phyloP scores from a whole-genome alignment of 768 basidiomycete genomes.

The Lactifluus rugatus region DNA sequence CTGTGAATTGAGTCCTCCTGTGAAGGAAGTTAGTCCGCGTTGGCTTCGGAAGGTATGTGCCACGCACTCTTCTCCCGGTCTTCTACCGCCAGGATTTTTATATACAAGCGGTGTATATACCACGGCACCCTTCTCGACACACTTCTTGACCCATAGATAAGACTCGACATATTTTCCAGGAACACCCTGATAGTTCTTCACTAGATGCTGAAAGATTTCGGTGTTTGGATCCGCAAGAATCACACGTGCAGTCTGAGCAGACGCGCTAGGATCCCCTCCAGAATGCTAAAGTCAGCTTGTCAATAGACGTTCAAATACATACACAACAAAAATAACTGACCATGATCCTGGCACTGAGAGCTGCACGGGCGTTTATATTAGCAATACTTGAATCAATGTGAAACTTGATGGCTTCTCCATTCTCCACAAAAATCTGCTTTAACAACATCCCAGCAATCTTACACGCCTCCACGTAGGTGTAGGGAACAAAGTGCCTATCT shows the following conservation, averaged over 20 bases:
- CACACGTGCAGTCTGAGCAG: slow-evolving; percentile 60
- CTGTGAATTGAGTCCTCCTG: slow-evolving; percentile 71
- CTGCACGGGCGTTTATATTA: slow-evolving; percentile 60
- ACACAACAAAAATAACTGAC: slow-evolving; percentile 29
- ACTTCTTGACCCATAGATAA: slow-evolving; percentile 77
- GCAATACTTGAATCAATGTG: slow-evolving; percentile 77
- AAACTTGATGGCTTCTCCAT: slow-evolving; percentile 57
- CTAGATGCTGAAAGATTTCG: slow-evolving; percentile 62
- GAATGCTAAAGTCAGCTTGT: slow-evolving; percentile 45
- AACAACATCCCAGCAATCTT: slow-evolving; percentile 65
- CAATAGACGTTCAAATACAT: not conserved
- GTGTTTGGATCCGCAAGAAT: slow-evolving; percentile 76
- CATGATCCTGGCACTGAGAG: slow-evolving; percentile 61
- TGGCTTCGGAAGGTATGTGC: not conserved
- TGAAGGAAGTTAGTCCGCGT: not conserved
- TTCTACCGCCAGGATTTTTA: slow-evolving; percentile 75
- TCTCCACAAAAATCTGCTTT: slow-evolving; percentile 66
- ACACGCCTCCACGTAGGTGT: slow-evolving; percentile 78
- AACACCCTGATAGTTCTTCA: slow-evolving; percentile 60
- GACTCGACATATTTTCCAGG: slow-evolving; percentile 72
- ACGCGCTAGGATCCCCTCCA: slow-evolving; percentile 66
- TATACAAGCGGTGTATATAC: slow-evolving; percentile 68
- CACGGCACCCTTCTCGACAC: slow-evolving; percentile 57
- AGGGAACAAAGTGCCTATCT: slow-evolving; percentile 69
- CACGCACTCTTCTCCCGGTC: slow-evolving; percentile 74